Evolutionary conservation across 2,329 filamentous ascomycete species (phyloP), one percentile per base, ranked within the genome.

Genomic region (Verticillium zaregamsianum): DNA sequence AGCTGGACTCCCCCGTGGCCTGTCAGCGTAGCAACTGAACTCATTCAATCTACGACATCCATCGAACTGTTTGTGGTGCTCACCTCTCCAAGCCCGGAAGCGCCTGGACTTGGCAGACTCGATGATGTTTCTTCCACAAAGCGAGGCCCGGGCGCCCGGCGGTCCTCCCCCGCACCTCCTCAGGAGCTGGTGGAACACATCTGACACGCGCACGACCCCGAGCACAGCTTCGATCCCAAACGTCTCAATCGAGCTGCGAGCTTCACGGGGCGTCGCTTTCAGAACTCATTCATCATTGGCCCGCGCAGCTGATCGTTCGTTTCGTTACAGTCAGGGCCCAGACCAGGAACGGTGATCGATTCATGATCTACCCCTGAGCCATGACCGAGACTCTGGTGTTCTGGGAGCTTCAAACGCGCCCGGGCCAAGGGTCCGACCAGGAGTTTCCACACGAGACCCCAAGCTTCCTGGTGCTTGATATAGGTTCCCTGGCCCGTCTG

Each of bases 171-270:
- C 57, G 17, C 31, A 55, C 49, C 32, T 28, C 17, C 55, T 25
- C 15, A 25, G 49, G 20, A 52, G n/a, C 45, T 59, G 52, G 59
- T 65, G 64, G 52, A 63, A 65, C 64, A 65, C 60, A 55, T 64
- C 62, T 65, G 64, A 65, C 54, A 65, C 64, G 57, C 59, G 56
- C 45, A 52, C 45, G 45, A 25, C 45, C 45, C 45, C 20, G 20
- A 25, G 12, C n/a, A 52, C 20, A 11, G n/a, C n/a, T 25, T 23
- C n/a, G 40, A 23, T 7, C 23, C 20, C 45, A 52, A 25, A 12
- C n/a, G 20, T 52, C 45, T 52, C 20, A 20, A 23, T 23, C 20
- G 8, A 23, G 20, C 45, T 52, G 45, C 20, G 23, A 52, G 20
- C 7, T 20, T 12, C 45, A 52, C n/a, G 20, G 20, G 9, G 20